These are phyloP conservation scores for Trametes pubescens DNA, from an alignment of 1,284 basidiomycete species.

Conservation along the genomic window DNA sequence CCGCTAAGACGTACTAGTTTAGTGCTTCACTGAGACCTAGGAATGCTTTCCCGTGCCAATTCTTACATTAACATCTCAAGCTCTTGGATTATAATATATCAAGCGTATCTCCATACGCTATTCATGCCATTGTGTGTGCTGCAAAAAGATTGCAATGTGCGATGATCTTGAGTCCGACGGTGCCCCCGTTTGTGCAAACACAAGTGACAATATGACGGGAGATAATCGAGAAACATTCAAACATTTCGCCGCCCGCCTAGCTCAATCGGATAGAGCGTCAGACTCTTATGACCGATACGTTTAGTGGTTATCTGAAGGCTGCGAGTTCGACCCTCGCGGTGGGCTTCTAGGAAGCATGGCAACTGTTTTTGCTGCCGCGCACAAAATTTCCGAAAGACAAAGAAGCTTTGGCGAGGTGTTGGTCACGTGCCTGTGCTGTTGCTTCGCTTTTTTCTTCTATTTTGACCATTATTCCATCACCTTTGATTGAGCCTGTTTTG, in stretches of 20 bases:
- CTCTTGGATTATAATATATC: neutral
- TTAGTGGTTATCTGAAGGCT: conserved; percentile 72
- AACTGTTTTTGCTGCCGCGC: neutral
- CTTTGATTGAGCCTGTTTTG: too few relatives aligned
- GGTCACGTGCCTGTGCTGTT: conserved; percentile 12
- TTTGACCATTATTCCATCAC: neutral
- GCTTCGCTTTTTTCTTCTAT: neutral
- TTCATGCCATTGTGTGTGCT: too few relatives aligned
- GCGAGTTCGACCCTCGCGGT: conserved; percentile 92
- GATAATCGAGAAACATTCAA: neutral
- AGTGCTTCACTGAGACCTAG: neutral
- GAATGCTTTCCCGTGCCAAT: neutral
- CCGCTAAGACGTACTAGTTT: too few relatives aligned
- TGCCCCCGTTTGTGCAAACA: too few relatives aligned
- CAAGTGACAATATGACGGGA: neutral
- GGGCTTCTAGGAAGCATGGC: conserved; percentile 44
- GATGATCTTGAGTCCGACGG: too few relatives aligned
- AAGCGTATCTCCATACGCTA: too few relatives aligned
- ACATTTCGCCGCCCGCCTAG: conserved; percentile 65
- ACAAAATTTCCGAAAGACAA: conserved; percentile 9
- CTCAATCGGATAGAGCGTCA: conserved; percentile 90
- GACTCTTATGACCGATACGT: conserved; percentile 53
- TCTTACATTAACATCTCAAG: neutral
- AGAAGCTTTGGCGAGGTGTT: conserved; percentile 9
- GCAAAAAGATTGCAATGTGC: too few relatives aligned